Evolutionary conservation across 139 green algal genomes (phyloP), one percentile per base, ranked within the genome.

Genomic region (Pseudopediastrum boryanum): DNA sequence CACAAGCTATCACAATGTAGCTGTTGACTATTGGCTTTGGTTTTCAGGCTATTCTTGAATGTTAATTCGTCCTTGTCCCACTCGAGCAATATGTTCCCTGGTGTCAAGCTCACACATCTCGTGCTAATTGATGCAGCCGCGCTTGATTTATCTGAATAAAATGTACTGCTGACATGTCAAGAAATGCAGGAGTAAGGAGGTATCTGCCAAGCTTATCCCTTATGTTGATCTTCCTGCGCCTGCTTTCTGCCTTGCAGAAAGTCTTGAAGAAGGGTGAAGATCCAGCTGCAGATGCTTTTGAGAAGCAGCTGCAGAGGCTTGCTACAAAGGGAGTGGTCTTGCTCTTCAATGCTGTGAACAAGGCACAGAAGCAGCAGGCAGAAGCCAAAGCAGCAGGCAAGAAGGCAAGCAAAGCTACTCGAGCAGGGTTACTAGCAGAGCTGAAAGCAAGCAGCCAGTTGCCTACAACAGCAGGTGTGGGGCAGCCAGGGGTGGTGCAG

Each of bases 341-440:
- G 41, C 87, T 98, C 48, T 98, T 98, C 87, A 98, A 98, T 63
- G 94, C 94, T 0, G 88, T 98, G 6, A 80, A 86, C 44, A 93
- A 93, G 70, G 91, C 93, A 1, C 93, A 97, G 81, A 85, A 86
- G 61, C 62, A 84, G 39, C 67, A 86, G 41, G 59, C 43, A 7
- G 87, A 83, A 23, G 79, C 63, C 35, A 65, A 76, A 27, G 65
- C 64, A 9, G 43, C 76, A 21, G 73, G 59, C 29, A 62, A 36
- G 48, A 92, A 93, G 70, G 70, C 82, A 0, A 80, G 76, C 7
- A 88, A 86, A 67, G 77, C 92, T 1, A 86, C 74, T 19, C 90
- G 89, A 72, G 73, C 92, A 7, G 88, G 85, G 33, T 92, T 96
- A 70, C 71, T 96, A 36, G 87, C 92, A 12, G 86, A 95, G 77